Base-by-base conservation (phyloP, 495 filamentous ascomycete species). In the Penicillium longicatenatum region DNA sequence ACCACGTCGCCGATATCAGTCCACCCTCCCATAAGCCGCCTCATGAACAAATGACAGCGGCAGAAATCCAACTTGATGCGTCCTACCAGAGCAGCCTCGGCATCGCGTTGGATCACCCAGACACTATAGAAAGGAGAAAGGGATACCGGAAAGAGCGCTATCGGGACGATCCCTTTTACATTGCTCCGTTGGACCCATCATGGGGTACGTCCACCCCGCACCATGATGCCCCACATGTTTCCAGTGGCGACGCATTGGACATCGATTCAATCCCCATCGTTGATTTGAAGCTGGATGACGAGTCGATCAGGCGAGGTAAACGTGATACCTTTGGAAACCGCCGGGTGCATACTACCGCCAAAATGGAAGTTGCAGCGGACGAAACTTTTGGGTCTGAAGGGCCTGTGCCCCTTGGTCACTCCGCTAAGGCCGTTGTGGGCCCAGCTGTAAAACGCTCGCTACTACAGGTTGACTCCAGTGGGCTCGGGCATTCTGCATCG, bases 111-210 rank as follows among this genome's bases (percentile, higher is more conserved):
- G 75, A 88, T 9, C 85, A 91, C 56, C 71, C 81, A 1, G 83
- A 88, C 61, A 84, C 86, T 41, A 31, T 85, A 5, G 84, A 85
- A 5, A 80, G 82, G 51, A 79, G 88, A 60, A 86, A 83, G 51
- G 72, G 82, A 0, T 89, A 93, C 60, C 81, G 92, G 26, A 70
- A 80, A 42, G 91, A 93, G 63, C 82, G 90, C 44, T 90, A 96
- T 70, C 87, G 82, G 58, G 93, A 97, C 63, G 94, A 98, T 67
- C 94, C 94, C 4, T 98, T 97, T 68, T 98, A 98, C 66, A 98
- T 98, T 63, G 79, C 78, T 30, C 67, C 76, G 16, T 78, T 79
- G 2, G 84, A 79, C 22, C 62, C 58, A 0, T 63, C 65, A 9
- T 81, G 78, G 8, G 84, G 78, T 37, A 76, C 76, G 10, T 87